Evolutionary conservation across 108 stramenopile species (phyloP).

Genomic region (Fragilaria crotonensis): DNA sequence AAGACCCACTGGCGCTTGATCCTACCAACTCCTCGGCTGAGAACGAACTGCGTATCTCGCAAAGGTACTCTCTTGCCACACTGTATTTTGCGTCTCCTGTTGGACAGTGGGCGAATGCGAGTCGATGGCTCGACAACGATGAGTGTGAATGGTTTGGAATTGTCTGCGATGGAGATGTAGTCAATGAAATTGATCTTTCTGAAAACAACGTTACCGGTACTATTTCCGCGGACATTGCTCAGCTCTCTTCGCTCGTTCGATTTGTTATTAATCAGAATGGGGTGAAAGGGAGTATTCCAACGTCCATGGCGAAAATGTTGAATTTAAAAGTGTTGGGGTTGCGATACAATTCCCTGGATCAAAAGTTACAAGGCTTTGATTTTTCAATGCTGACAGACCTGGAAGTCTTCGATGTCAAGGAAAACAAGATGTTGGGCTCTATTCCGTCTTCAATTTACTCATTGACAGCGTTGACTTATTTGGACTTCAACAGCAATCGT

Average conservation of each 20-base stretch:
- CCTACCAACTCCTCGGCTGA: conserved; percentile 3
- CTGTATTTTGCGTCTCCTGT: conserved; percentile 4
- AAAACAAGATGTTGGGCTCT: not conserved
- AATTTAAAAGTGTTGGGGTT: not conserved
- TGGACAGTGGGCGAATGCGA: conserved; percentile 10
- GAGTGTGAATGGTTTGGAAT: conserved; percentile 26
- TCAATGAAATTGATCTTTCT: conserved; percentile 6
- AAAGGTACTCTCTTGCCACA: conserved; percentile 12
- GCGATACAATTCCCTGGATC: not conserved
- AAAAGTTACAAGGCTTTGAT: not conserved
- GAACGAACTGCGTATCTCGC: conserved; percentile 11
- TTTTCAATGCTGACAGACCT: not conserved
- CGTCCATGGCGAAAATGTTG: not conserved
- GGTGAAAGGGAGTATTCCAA: conserved; percentile 10
- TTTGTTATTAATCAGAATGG: conserved; percentile 11
- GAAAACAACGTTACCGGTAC: conserved; percentile 14
- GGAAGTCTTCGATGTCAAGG: not conserved
- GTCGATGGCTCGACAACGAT: conserved; percentile 11
- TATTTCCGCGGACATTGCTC: conserved; percentile 7
- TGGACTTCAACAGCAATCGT: not conserved
- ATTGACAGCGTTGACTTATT: not conserved
- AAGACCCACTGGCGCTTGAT: conserved; percentile 9
- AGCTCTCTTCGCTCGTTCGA: conserved; percentile 1
- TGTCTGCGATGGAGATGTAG: conserved; percentile 5
- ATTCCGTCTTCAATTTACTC: not conserved